Evolutionary conservation across 2,329 filamentous ascomycete genomes (phyloP), one percentile per base, ranked within the genome.

Genomic region (Hypomyces perniciosus): DNA sequence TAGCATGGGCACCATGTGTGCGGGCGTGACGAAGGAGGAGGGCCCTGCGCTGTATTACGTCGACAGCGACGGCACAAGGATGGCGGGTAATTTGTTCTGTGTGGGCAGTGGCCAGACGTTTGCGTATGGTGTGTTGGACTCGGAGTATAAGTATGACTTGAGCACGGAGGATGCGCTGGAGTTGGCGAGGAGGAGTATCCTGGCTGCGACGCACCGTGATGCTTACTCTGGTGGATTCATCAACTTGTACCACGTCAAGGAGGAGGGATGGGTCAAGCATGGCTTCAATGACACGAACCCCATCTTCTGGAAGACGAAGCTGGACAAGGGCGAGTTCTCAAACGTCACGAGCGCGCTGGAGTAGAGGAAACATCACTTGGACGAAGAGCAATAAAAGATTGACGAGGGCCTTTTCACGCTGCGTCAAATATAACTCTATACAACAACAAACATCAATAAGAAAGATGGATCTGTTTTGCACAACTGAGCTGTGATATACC

Each of bases 1-100:
- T 64, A 95, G 89, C 68, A 99, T 99, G 93, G 93, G 93, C 61
- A 99, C 93, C 65, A 99, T 99, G 93, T 96, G 93, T 72, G 92
- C 93, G 34, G 93, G 93, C 65, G 93, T 99, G 59, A 93, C 93
- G 57, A 86, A 89, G 60, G 86, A 92, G 73, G 92, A 97, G 78
- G 93, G 93, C 8, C 93, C 93, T 28, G 93, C 93, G 38, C 86
- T 99, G 54, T 99, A 99, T 82, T 99, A 99, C 75, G 95, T 99
- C 72, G 93, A 99, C 76, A 71, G 67, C 57, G 93, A 99, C 73
- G 93, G 93, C 67, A 97, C 93, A 26, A 82, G 93, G 48, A 80
- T 99, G 53, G 76, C 89, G 20, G 93, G 93, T 44, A 96, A 99
- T 77, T 79, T 99, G 56, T 99, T 99, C 79, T 99, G 93, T 70